Percentiles rank a stretch among this genome's conserved stretches.
Conservation (phyloP, 495 filamentous ascomycete genomes). For the Penicillium chermesinum region DNA sequence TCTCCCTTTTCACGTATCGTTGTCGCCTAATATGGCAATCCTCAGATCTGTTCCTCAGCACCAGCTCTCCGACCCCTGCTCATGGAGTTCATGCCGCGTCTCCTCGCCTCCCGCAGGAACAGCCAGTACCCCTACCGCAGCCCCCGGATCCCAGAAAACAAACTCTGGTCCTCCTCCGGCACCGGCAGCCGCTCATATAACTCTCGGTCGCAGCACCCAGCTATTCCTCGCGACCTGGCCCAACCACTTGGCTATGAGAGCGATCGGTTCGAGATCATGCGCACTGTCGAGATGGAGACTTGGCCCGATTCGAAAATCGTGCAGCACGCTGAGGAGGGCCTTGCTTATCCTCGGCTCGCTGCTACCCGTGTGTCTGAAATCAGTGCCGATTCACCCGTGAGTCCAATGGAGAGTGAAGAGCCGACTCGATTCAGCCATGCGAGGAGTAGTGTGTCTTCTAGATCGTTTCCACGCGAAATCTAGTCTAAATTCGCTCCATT, state of each 20-base stretch:
- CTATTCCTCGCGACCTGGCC: neutral
- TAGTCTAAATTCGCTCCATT: neutral
- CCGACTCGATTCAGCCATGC: constrained; percentile 6
- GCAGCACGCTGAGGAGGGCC: constrained; percentile 6
- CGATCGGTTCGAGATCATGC: constrained; percentile 23
- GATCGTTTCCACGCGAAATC: neutral
- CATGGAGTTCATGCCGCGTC: constrained; percentile 35
- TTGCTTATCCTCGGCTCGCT: constrained; percentile 11
- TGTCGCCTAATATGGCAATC: neutral
- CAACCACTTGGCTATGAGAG: constrained; percentile 13
- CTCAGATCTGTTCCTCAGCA: constrained; percentile 51
- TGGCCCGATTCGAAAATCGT: constrained; percentile 22
- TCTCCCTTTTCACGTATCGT: too few relatives aligned
- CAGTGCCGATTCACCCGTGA: too few relatives aligned
- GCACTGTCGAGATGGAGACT: constrained; percentile 34
- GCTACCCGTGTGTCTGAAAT: constrained; percentile 14
- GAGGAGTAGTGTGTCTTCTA: neutral
- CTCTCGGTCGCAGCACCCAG: too few relatives aligned
- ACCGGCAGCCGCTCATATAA: constrained; percentile 18
- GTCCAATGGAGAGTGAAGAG: constrained; percentile 15
- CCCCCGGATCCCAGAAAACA: constrained; percentile 17
- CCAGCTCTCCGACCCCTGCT: constrained; percentile 53
- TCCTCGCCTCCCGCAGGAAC: constrained; percentile 25
- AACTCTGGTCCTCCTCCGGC: constrained; percentile 24
- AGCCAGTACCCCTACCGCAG: constrained; percentile 18